Evolutionary conservation across 768 basidiomycete species (phyloP), one percentile per base, ranked within the genome.

Genomic region (Sistotremastrum niveocremeum): DNA sequence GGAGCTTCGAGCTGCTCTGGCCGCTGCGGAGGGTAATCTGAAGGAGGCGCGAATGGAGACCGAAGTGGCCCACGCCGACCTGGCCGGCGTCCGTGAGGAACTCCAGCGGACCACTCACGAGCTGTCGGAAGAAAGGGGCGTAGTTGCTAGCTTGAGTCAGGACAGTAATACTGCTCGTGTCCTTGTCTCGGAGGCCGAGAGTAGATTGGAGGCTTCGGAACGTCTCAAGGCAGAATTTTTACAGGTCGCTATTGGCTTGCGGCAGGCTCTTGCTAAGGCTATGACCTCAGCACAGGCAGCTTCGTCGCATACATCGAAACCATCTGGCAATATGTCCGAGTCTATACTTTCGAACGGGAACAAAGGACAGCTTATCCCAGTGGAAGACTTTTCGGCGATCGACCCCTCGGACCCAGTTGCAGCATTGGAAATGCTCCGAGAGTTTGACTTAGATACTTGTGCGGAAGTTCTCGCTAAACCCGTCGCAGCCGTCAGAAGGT

Each of bases 401-500:
- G 85, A 89, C 59, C 80, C 82, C 2, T 77, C 81, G 1, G 83
- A 89, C 54, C 79, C 77, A 33, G 60, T 67, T n/a, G 64, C 73
- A 39, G 84, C 84, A 0, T 61, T 90, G 35, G 83, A 86, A 45
- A 64, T 69, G 9, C 62, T 90, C 20, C 70, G 84, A 39, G 72
- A 73, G 29, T 86, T 87, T 56, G 87, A 89, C 56, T 81, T 91
- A 52, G 85, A 86, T 52, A 73, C 77, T 52, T 94, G 95, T 61
- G 62, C 86, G 42, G 91, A 94, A 44, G 79, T 79, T 0, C 75
- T 97, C 39, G 65, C 70, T 46, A 88, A 89, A 60, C 77, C 81
- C 7, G 81, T 82, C n/a, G 75, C 83, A 9, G 84, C 86, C 7
- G 84, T 91, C 48, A 81, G 87, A 46, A 95, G 94, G 60, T 98